Conservation (phyloP, 2,329 filamentous ascomycete genomes). For the Pezizomycotina sp. region DNA sequence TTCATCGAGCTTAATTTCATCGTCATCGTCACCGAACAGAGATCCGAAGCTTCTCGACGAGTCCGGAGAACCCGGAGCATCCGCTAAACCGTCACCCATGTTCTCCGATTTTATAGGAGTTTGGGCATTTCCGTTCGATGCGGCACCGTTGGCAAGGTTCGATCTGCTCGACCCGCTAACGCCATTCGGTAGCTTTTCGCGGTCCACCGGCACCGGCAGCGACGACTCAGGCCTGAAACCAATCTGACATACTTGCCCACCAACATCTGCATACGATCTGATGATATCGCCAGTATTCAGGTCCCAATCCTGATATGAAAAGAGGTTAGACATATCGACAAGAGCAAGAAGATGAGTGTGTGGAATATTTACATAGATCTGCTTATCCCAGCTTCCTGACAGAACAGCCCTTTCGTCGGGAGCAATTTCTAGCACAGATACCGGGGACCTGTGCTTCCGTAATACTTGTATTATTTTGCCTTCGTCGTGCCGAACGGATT, state of each 20-base stretch:
- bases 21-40: conserved; percentile 71
- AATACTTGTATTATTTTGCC: conserved; percentile 73
- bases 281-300: conserved; percentile 66
- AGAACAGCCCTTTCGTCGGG: conserved; percentile 74
- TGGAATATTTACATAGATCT: conserved; percentile 38
- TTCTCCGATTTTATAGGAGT: conserved; percentile 13
- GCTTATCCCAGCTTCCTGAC: conserved; percentile 94
- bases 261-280: conserved; percentile 53
- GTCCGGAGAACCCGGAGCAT: conserved; percentile 23
- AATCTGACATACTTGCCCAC: conserved; percentile 72
- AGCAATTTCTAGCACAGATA: conserved; percentile 68
- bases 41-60: conserved; percentile 40
- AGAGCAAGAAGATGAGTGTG: neutral
- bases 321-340: conserved; percentile 1
- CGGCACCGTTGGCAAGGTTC: conserved; percentile 24
- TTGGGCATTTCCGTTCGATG: conserved; percentile 12
- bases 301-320: conserved; percentile 68
- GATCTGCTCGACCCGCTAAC: conserved; percentile 28
- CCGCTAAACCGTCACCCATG: conserved; percentile 21
- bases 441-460: conserved; percentile 72
- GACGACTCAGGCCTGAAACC: conserved; percentile 67
- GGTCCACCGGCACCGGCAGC: conserved; percentile 46
- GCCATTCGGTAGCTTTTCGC: conserved; percentile 42
- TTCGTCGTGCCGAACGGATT: conserved; percentile 85
- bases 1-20: conserved; percentile 42